Base-by-base conservation (phyloP, 1,139 yeast species). In the Scheffersomyces titani region DNA sequence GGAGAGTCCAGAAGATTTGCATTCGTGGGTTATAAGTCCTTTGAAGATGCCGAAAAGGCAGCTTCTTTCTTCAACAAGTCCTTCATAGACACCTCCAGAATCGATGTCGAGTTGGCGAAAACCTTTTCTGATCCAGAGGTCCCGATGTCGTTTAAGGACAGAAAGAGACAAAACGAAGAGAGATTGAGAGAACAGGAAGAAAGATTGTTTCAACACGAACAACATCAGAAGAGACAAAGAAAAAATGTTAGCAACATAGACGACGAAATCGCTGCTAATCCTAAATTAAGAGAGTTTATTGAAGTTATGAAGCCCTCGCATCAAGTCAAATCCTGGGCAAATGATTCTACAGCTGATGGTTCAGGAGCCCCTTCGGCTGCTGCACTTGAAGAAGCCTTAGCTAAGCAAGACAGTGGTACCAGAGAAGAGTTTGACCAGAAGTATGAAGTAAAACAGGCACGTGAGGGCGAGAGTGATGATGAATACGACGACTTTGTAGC, bases 1-100 rank as follows among this genome's bases (percentile, higher is more conserved):
- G 99, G 99, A 44, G 90, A 89, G 67, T 90, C 97, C 16, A 85
- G 99, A 72, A 80, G 96, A 63, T 96, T 96, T 78, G 98, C 97
- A 16, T 94, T 94, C 67, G 79, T 96, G 57, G 99, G 99, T 0
- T 94, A 83, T 72, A 88, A 86, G 66, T 80, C 86, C 18, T 80
- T 76, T 24, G 81, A 75, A 5, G 97, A 91, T 67, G 99, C 99
- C 0, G 84, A 81, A 54, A 82, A 80, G 52, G 97, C 98, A 0
- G 94, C 88, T 6, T 79, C 77, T 52, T 92, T 83, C 71, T 94
- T 90, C 72, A 78, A 96, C 73, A 82, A 84, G 18, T 84, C 97
- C 1, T 94, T 87, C 68, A 86, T 94, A 56, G 96, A 92, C 65
- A 92, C 98, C 0, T 82, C 97, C 2, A 85, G 84, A 63, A 82